A percentile compares a stretch with the other conserved stretches of the same genome.
Evolutionary conservation across 805 yeast species (phyloP).

Genomic region (Suhomyces xylopsoci): DNA sequence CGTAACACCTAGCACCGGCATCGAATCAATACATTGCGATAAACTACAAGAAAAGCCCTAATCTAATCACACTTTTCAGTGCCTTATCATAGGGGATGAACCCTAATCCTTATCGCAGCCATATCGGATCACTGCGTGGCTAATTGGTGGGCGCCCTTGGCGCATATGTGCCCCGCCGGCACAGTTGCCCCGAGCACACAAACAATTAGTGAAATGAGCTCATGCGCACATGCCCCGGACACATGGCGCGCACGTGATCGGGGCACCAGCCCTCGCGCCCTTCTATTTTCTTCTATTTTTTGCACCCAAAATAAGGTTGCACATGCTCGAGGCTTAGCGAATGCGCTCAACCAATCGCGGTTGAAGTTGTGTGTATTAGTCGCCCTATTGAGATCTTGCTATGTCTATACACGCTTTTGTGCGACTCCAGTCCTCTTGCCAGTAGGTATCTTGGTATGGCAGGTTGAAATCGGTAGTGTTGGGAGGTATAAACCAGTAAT

Average conservation of each 20-base stretch:
- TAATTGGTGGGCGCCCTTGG: not conserved
- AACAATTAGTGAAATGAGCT: not conserved
- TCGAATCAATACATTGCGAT: not conserved
- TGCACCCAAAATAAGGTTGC: not conserved
- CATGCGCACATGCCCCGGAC: not conserved
- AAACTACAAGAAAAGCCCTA: not conserved
- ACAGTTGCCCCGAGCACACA: not conserved
- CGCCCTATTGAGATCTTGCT: not conserved
- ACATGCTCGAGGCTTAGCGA: not conserved
- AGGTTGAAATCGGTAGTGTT: constrained; percentile 26
- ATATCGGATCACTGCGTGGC: not conserved
- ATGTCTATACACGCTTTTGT: constrained; percentile 31
- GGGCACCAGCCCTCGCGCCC: not conserved
- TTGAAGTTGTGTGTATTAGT: not conserved
- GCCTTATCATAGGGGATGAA: not conserved
- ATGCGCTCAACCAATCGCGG: not conserved
- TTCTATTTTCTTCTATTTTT: not conserved
- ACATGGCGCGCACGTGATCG: not conserved
- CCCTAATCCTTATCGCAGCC: not conserved
- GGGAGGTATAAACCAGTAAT: constrained; percentile 77
- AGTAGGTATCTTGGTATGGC: constrained; percentile 49
- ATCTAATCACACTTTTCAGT: not conserved
- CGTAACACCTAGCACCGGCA: not conserved
- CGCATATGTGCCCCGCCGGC: not conserved
- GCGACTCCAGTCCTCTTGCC: constrained; percentile 51